Conservation (phyloP, 352 stramenopile genomes). For the Globisporangium parvum region DNA sequence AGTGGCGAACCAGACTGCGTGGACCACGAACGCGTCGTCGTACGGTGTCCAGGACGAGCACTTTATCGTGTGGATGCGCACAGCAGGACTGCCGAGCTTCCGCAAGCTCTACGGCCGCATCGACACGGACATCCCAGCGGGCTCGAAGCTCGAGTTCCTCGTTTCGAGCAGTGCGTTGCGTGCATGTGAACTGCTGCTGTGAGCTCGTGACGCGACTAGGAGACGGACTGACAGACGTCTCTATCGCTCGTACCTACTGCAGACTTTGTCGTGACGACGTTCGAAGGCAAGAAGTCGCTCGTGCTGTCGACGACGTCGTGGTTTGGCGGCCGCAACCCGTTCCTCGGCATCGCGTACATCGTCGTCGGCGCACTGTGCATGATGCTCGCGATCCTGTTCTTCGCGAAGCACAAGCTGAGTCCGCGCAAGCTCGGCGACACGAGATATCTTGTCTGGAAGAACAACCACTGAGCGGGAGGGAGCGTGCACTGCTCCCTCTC, state of each 20-base stretch:
- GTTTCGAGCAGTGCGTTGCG: slow-evolving; percentile 83
- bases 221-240: not conserved
- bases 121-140: slow-evolving; percentile 85
- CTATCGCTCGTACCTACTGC: not conserved
- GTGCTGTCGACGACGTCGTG: slow-evolving; percentile 95
- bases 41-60: slow-evolving; percentile 97
- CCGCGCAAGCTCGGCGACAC: slow-evolving; percentile 94
- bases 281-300: slow-evolving; percentile 95
- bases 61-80: slow-evolving; percentile 99
- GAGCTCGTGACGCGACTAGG: slow-evolving; percentile 1
- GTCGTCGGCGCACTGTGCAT: slow-evolving; percentile 93
- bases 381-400: slow-evolving; percentile 92
- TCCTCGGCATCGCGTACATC: slow-evolving; percentile 96
- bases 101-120: slow-evolving; percentile 99
- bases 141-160: slow-evolving; percentile 89
- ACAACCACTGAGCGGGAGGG: slow-evolving; percentile 73
- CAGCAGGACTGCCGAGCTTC: slow-evolving; percentile 96
- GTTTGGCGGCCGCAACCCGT: slow-evolving; percentile 96
- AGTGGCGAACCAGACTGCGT: slow-evolving; percentile 75
- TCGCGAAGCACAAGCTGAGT: slow-evolving; percentile 92
- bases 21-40: slow-evolving; percentile 51
- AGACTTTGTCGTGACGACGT: slow-evolving; percentile 96
- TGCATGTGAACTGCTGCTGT: slow-evolving; percentile 4
- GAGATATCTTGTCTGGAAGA: slow-evolving; percentile 95
- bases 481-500: too few relatives aligned